Percentiles rank a stretch among this genome's conserved stretches.
These are phyloP conservation scores for Colletotrichum limetticola DNA, from an alignment of 2,329 filamentous ascomycete genomes.

Conservation along the genomic window DNA sequence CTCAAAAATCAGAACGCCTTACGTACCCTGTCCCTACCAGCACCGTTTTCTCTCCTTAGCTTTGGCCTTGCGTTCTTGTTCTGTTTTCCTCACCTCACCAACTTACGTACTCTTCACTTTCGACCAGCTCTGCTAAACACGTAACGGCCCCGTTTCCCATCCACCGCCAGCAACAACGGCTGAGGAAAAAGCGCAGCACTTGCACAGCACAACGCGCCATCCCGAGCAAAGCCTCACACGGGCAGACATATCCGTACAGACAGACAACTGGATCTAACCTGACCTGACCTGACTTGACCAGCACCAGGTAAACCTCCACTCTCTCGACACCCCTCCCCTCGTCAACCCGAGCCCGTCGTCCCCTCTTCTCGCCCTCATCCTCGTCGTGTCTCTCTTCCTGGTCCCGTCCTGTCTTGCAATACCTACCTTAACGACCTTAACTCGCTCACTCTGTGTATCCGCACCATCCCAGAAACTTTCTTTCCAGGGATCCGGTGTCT, in stretches of 20 bases:
- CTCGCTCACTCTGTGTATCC: neutral
- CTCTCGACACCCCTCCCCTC: conserved; percentile 1
- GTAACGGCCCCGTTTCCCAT: conserved; percentile 1
- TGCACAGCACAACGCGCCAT: conserved; percentile 2
- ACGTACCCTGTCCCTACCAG: neutral
- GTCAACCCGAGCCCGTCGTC: neutral
- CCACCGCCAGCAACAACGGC: neutral
- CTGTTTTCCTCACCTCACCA: neutral
- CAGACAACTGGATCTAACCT: neutral
- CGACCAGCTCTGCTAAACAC: neutral
- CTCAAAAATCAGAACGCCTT: neutral
- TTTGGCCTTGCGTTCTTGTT: neutral
- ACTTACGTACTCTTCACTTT: conserved; percentile 1
- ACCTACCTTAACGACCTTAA: neutral
- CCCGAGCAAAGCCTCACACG: conserved; percentile 21
- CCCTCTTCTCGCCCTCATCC: neutral
- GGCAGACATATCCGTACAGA: neutral
- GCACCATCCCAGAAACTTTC: neutral
- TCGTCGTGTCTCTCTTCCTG: neutral
- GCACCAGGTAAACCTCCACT: neutral
- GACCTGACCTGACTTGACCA: neutral
- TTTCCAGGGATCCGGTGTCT: conserved; percentile 24
- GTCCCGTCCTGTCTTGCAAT: neutral
- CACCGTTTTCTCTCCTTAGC: neutral
- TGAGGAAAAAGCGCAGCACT: neutral